Evolutionary conservation across 768 basidiomycete species (phyloP), one percentile per base, ranked within the genome.

Genomic region (Crassisporium funariophilum): DNA sequence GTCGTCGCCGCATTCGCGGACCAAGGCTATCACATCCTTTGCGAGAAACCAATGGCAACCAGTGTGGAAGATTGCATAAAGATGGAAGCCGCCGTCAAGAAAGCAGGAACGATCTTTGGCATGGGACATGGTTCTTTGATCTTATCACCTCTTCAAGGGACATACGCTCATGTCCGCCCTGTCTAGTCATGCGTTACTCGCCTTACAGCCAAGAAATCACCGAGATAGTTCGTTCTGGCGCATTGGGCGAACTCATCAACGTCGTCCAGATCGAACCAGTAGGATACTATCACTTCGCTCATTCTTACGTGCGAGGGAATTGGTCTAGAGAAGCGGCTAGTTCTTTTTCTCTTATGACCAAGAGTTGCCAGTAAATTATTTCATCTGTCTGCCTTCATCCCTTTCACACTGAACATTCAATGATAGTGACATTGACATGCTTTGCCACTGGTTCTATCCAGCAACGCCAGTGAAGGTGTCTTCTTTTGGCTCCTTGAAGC

Each of bases 21-120:
- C 33, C 89, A 90, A 58, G 89, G 90, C 1, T 94, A 94, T 59
- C 84, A 92, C 56, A 88, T 95, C 46, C 74, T 95, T 16, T 94
- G 92, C 65, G 92, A 95, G 76, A 95, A 95, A 62, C 92, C 92
- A 0, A 90, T 95, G 86, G 88, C 91, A 1, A 92, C 88, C 4
- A 79, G 64, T 43, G 57, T 87, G 27, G 72, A 77, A 43, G 89
- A 89, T 52, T 88, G 91, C 49, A 61, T 94, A 39, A 74, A 71
- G 62, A 93, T 94, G 74, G 83, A 88, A 52, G 69, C 72, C 23
- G 87, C 82, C 0, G 75, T 94, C 22, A 83, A 80, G 64, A 75
- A 82, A 24, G 78, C 84, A 2, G 81, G 80, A 1, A 73, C 81
- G 33, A 84, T 94, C 53, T 94, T 92, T 70, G 92, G 88, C 13